phyloP scores from a whole-genome alignment of 345 rosid species.

The Murraya koenigii region DNA sequence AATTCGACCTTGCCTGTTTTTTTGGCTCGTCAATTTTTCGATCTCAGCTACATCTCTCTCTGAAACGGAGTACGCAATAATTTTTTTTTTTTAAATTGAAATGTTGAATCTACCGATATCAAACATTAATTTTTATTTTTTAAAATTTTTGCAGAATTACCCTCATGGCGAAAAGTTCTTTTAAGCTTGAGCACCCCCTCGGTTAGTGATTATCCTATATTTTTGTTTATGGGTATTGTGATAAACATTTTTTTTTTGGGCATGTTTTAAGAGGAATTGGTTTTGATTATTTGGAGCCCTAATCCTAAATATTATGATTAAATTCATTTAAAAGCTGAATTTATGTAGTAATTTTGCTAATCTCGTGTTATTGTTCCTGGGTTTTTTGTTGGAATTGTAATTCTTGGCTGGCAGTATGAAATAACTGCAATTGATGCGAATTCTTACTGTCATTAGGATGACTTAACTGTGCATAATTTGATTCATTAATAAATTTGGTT shows the following conservation, averaged over 20 bases:
- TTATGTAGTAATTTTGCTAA: neutral
- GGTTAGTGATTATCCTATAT: conserved; percentile 39
- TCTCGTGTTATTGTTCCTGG: neutral
- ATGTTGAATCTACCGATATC: neutral
- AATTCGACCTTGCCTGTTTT: neutral
- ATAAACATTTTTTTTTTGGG: neutral
- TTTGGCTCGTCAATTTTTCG: neutral
- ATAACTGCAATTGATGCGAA: neutral
- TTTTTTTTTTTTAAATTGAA: neutral
- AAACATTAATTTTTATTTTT: neutral
- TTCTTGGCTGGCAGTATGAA: neutral
- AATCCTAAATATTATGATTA: neutral
- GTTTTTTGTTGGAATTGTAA: neutral
- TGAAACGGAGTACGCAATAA: neutral
- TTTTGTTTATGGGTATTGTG: neutral
- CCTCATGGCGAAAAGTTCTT: conserved; percentile 72
- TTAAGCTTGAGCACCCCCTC: conserved; percentile 91
- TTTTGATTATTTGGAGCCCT: conserved; percentile 13
- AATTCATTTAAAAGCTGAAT: neutral
- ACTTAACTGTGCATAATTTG: neutral
- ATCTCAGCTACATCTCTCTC: neutral
- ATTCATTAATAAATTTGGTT: neutral
- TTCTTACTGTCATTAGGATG: neutral
- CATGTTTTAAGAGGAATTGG: neutral
- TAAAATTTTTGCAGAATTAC: conserved; percentile 17